Base-by-base conservation (phyloP, 371 early-diverging fungal genomes). In the Quaeritorhiza haematococci region DNA sequence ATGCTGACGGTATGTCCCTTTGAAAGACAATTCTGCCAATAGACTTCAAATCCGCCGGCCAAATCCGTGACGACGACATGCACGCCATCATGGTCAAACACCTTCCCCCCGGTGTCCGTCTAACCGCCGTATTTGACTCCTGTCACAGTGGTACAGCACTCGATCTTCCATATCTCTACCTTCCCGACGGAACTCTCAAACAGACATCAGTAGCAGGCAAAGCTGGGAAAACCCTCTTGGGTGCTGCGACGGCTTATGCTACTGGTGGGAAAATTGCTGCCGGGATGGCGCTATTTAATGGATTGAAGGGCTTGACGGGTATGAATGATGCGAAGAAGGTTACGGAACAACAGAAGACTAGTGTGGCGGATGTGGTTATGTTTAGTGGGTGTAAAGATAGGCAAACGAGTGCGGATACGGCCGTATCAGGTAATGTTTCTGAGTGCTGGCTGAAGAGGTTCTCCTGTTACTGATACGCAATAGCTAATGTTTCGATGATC, bases 321-420 rank as follows among this genome's bases (percentile, higher is more conserved):
- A 7, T 5, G 7, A 30, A 50, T 23, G 10, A 26, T 10, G 23
- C 24, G 7, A 8, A 50, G 23, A 50, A 15, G 50, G 8, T 32
- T n/a, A n/a, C n/a, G 50, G 50, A 17, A 7, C 50, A 50, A 30
- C 28, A 45, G 46, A 19, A 45, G 21, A 27, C 46, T 10, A 45
- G 21, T 10, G 46, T 19, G 21, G 50, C 50, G 13, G 50, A 50
- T 50, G 50, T 50, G 13, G 13, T 50, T 28, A 52, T 62, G 47
- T 91, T 93, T 53, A 84, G 86, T 33, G 95, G 84, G 1, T 94
- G 94, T 71, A 90, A 89, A 67, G 96, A 96, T 63, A 78, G 77
- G 59, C 93, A 94, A 64, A 93, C 93, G 0, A 87, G 87, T 4
- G 92, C 94, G 0, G 95, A 94, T 72, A 79, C 92, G 15, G 6